Percentiles rank a stretch among this genome's conserved stretches.
These are phyloP conservation scores for Effrenium voratum DNA, from an alignment of 73 alveolate species.

Conservation along the genomic window DNA sequence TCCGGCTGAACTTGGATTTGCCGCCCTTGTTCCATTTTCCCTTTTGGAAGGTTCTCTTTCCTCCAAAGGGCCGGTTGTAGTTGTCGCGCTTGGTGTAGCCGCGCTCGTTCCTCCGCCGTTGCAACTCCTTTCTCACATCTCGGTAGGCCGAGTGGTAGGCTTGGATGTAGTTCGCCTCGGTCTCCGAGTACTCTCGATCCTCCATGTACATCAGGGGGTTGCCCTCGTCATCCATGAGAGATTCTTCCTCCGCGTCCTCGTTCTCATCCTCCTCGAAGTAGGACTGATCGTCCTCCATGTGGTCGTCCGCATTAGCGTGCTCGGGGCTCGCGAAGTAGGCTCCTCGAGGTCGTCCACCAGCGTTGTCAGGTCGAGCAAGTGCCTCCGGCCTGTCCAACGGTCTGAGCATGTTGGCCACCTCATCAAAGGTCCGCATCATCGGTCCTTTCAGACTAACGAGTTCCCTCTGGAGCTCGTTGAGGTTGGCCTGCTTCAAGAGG, in stretches of 20 bases:
- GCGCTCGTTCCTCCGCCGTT: neutral
- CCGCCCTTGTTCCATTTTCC: too few species aligned
- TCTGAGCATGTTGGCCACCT: neutral
- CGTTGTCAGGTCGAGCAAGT: too few species aligned
- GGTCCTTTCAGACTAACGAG: neutral
- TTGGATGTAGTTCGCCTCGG: neutral
- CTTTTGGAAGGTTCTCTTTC: neutral
- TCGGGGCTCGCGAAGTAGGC: neutral
- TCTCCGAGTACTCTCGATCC: neutral
- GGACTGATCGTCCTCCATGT: neutral
- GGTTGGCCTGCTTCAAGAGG: neutral
- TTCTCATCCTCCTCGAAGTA: too few species aligned
- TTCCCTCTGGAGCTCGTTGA: conserved; percentile 14
- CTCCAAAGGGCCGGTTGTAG: neutral
- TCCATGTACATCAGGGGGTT: neutral
- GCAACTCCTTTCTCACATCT: neutral
- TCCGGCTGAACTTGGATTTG: too few species aligned
- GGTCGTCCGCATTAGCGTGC: neutral
- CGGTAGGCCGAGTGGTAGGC: conserved; percentile 1
- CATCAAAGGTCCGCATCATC: neutral
- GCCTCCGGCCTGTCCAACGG: conserved; percentile 37
- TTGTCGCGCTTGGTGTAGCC: neutral
- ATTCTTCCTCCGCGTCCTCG: too few species aligned
- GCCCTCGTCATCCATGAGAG: conserved; percentile 1
- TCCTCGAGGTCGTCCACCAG: neutral